These are phyloP conservation scores for Cadophora malorum DNA, from an alignment of 2,329 filamentous ascomycete species.

Conservation along the genomic window DNA sequence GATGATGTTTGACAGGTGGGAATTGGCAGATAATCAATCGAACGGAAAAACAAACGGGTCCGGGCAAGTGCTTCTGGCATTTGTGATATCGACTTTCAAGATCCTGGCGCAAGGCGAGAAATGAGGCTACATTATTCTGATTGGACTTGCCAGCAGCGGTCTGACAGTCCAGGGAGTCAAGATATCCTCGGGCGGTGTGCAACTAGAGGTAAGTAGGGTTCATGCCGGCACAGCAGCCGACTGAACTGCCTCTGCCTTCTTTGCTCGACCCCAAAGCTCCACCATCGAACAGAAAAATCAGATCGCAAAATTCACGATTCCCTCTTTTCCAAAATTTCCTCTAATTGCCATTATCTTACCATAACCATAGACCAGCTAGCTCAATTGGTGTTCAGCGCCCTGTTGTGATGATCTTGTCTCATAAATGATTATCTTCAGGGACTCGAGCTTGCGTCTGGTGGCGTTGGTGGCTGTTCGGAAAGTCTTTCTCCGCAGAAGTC, in stretches of 20 bases:
- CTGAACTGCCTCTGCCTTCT: not conserved
- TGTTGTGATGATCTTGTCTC: not conserved
- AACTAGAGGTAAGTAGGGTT: not conserved
- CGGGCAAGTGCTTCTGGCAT: too few species aligned
- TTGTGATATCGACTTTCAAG: too few species aligned
- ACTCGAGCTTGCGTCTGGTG: conserved; percentile 6
- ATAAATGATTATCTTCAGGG: conserved; percentile 7
- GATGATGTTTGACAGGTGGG: conserved; percentile 11
- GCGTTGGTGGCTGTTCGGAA: conserved; percentile 15
- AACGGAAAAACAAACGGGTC: not conserved
- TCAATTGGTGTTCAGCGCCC: too few species aligned
- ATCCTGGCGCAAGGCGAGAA: not conserved
- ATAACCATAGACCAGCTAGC: too few species aligned
- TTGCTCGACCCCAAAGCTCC: too few species aligned
- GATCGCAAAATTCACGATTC: too few species aligned
- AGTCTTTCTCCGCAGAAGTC: conserved; percentile 13
- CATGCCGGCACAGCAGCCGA: conserved; percentile 13
- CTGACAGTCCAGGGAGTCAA: not conserved
- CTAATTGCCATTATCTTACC: too few species aligned
- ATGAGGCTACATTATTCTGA: conserved; percentile 1
- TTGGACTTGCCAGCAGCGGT: not conserved
- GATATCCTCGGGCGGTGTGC: not conserved
- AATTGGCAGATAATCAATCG: not conserved
- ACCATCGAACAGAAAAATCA: too few species aligned
- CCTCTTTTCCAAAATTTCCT: not conserved